Evolutionary conservation across 2,329 filamentous ascomycete species (phyloP).

Genomic region (Trichoderma arundinaceum): DNA sequence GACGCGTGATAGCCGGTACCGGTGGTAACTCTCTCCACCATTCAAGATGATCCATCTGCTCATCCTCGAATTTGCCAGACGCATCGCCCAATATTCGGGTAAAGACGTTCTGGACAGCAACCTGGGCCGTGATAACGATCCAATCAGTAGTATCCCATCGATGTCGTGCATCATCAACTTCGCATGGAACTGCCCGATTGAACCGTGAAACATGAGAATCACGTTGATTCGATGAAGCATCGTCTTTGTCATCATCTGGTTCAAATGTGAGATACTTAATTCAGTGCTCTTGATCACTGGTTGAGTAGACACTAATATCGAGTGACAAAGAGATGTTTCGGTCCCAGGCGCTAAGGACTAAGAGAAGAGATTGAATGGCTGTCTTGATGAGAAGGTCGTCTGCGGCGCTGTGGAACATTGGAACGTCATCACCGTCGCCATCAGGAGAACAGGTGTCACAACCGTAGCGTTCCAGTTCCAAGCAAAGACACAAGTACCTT

Average conservation of each 20-base stretch:
- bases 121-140: constrained; percentile 29
- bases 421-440: background rate
- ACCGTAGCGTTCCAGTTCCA: constrained; percentile 35
- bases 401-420: constrained; percentile 27
- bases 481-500: constrained; percentile 36
- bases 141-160: constrained; percentile 5
- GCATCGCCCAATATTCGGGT: constrained; percentile 36
- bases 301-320: constrained; percentile 45
- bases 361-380: constrained; percentile 40
- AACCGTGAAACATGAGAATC: background rate
- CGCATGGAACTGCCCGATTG: background rate
- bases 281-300: constrained; percentile 42
- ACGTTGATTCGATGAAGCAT: background rate
- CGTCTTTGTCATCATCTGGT: constrained; percentile 28
- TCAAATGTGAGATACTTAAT: constrained; percentile 39
- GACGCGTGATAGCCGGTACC: constrained; percentile 41
- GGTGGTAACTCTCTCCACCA: constrained; percentile 33
- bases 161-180: constrained; percentile 20
- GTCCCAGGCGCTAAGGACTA: constrained; percentile 41
- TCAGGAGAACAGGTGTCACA: constrained; percentile 30
- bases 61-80: constrained; percentile 30
- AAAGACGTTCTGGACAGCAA: constrained; percentile 33
- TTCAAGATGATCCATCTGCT: background rate
- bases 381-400: constrained; percentile 31
- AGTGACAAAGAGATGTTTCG: constrained; percentile 39